These are phyloP conservation scores for Hanseniaspora taiwanica DNA, from an alignment of 805 yeast species.

Conservation along the genomic window DNA sequence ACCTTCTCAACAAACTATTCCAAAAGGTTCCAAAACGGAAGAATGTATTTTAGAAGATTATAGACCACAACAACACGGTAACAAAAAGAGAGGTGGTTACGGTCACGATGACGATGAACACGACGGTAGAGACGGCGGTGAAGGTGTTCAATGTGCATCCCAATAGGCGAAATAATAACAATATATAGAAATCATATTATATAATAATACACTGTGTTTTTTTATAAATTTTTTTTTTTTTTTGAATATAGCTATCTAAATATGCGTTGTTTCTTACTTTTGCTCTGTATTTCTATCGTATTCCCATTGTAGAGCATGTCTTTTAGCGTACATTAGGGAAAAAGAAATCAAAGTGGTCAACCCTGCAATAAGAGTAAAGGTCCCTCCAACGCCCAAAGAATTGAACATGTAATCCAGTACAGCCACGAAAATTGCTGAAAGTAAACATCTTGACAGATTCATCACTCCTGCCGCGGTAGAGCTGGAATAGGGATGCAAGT, in stretches of 20 bases:
- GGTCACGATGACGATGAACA: conserved; percentile 46
- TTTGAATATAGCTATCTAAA: not conserved
- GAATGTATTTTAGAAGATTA: conserved; percentile 63
- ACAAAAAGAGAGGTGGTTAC: conserved; percentile 24
- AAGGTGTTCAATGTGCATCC: conserved; percentile 66
- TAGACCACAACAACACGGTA: conserved; percentile 49
- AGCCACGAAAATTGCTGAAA: conserved; percentile 60
- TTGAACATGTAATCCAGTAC: conserved; percentile 47
- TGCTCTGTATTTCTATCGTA: not conserved
- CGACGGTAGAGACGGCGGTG: conserved; percentile 29
- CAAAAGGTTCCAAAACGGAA: conserved; percentile 64
- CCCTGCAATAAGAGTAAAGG: conserved; percentile 53
- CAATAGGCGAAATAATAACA: conserved; percentile 40
- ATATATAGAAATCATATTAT: not conserved
- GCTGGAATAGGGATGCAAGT: conserved; percentile 53
- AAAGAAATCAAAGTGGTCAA: not conserved
- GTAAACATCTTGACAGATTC: conserved; percentile 60
- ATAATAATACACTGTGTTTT: not conserved
- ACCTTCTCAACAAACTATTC: conserved; percentile 40
- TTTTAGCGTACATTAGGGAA: not conserved
- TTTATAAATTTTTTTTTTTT: not conserved
- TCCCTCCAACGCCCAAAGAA: conserved; percentile 56
- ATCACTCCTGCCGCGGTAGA: conserved; percentile 66
- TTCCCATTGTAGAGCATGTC: not conserved
- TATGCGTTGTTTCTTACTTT: not conserved